Evolutionary conservation across 768 basidiomycete genomes (phyloP), one percentile per base, ranked within the genome.

Genomic region (Boletus patriciae): DNA sequence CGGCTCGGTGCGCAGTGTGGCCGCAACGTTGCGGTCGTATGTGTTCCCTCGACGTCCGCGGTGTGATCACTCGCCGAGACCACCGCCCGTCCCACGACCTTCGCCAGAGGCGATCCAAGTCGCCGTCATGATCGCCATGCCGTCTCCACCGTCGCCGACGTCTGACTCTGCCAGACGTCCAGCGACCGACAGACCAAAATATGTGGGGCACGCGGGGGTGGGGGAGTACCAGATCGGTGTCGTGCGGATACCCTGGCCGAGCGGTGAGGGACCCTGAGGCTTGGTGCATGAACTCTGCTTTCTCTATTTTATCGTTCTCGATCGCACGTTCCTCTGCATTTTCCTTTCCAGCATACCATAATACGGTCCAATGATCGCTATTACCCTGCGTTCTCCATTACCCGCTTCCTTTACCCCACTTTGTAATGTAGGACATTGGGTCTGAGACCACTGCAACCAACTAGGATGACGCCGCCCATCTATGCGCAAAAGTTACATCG

Each of bases 61-160:
- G 16, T 19, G 15, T 12, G 55, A 56, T 6, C 38, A 33, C n/a
- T 31, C 57, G 12, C 47, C 63, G 13, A 60, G 33, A 40, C 61
- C 62, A 5, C 53, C 61, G 6, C 61, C 60, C 9, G 50, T 50
- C 10, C 50, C 49, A 25, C 54, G 57, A 7, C 55, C 60, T 1
- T 50, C 54, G 3, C 66, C 69, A 8, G 63, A 70, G 21, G 61
- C 68, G 11, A 36, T 74, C n/a, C 73, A 78, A 46, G 66, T 83
- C 19, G 75, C 74, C 1, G 73, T 82, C 36, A 66, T 83, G 69
- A 74, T 83, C 40, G 70, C 68, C 13, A 82, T 83, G 80, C 82
- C 82, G 8, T 65, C 66, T 9, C 65, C 50, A 2, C 38, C 52
- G 7, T 46, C 49, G 21, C 49, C 13, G 11, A 8, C 25, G n/a